These are phyloP conservation scores for Amanita brunnescens DNA, from an alignment of 768 basidiomycete genomes.

Conservation along the genomic window DNA sequence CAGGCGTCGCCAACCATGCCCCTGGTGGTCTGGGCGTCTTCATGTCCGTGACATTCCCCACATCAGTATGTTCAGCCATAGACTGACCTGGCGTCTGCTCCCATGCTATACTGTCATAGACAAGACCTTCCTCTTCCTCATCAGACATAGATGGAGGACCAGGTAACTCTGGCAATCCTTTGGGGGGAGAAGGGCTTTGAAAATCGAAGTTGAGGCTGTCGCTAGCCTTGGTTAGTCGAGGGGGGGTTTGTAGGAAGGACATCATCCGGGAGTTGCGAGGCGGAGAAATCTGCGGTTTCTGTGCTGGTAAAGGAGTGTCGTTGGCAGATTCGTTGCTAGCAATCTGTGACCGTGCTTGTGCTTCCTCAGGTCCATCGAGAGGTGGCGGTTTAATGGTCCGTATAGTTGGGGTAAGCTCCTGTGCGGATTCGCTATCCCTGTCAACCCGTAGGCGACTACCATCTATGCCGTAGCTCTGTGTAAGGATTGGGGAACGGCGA, in stretches of 20 bases:
- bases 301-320: neutral
- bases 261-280: neutral
- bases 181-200: slow-evolving; percentile 56
- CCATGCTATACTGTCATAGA: slow-evolving; percentile 2
- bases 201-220: slow-evolving; percentile 38
- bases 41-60: slow-evolving; percentile 14
- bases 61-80: neutral
- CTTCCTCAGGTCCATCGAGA: neutral
- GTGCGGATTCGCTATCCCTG: slow-evolving; percentile 11
- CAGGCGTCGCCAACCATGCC: slow-evolving; percentile 27
- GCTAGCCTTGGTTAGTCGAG: slow-evolving; percentile 21
- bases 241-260: slow-evolving; percentile 13
- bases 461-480: neutral
- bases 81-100: neutral
- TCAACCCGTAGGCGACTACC: neutral
- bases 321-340: neutral
- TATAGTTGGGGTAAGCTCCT: slow-evolving; percentile 18
- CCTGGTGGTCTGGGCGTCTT: slow-evolving; percentile 28
- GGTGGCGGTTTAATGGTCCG: slow-evolving; percentile 10
- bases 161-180: slow-evolving; percentile 56
- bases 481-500: neutral
- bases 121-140: slow-evolving; percentile 28
- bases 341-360: neutral
- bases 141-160: slow-evolving; percentile 54
- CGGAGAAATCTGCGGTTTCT: neutral